Base-by-base conservation (phyloP, 2,329 filamentous ascomycete genomes). In the Fusarium robinianum region DNA sequence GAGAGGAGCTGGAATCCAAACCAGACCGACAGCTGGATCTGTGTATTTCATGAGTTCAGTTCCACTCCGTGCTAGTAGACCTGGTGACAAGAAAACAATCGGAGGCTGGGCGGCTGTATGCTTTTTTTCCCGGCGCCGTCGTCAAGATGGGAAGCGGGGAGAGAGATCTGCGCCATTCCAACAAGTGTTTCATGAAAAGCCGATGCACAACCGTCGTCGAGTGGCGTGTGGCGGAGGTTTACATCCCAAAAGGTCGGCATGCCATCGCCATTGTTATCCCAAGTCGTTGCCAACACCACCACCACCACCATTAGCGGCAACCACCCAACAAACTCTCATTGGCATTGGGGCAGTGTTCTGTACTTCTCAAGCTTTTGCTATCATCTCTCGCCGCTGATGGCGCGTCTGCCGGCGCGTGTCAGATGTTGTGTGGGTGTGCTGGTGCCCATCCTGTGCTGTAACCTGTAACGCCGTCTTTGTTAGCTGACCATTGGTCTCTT, bases 1-100 rank as follows among this genome's bases (percentile, higher is more conserved):
- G 47, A 44, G 47, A 49, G 49, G 24, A 45, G 53, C 51, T 54
- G 55, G 49, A 60, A 58, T 47, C 52, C 45, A n/a, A n/a, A n/a
- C n/a, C n/a, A n/a, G n/a, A n/a, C n/a, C n/a, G n/a, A n/a, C n/a
- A n/a, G n/a, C n/a, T n/a, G n/a, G n/a, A n/a, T n/a, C n/a, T n/a
- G n/a, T n/a, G n/a, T n/a, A n/a, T n/a, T n/a, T n/a, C n/a, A n/a
- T n/a, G n/a, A n/a, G n/a, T n/a, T n/a, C n/a, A n/a, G n/a, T n/a
- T n/a, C n/a, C n/a, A n/a, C 41, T 43, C 31, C 43, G 37, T 50
- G 49, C 31, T n/a, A n/a, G 32, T 24, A 22, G 47, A 41, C 23
- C 40, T 36, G 38, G 12, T 24, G 30, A 34, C 29, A 47, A 39
- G 46, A 51, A 16, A 54, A 51, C 34, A 58, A 46, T 41, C 40